phyloP scores from a whole-genome alignment of 441 rosid genomes.

The Manihot esculenta region DNA sequence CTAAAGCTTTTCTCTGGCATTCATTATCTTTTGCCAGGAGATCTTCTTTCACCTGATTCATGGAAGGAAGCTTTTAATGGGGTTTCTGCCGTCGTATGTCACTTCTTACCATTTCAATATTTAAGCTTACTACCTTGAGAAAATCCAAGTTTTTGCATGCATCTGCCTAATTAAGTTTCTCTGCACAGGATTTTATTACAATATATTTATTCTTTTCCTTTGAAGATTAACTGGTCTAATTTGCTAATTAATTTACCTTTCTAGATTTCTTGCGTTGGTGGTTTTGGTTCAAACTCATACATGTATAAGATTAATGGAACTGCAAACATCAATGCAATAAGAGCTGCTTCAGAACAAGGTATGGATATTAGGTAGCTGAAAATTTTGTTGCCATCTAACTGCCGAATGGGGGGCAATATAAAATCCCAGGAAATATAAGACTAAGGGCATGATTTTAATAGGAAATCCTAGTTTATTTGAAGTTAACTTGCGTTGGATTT shows the following conservation, averaged over 20 bases:
- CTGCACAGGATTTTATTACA: not conserved
- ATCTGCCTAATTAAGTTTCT: not conserved
- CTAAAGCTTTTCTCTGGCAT: not conserved
- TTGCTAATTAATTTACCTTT: slow-evolving; percentile 27
- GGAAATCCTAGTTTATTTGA: not conserved
- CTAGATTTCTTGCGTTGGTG: slow-evolving; percentile 94
- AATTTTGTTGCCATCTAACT: not conserved
- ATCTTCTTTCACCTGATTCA: slow-evolving; percentile 79
- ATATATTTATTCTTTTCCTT: not conserved
- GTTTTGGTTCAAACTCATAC: slow-evolving; percentile 88
- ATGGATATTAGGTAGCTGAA: not conserved
- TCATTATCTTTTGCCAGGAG: slow-evolving; percentile 45
- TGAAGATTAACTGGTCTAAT: slow-evolving; percentile 11
- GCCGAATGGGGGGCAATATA: not conserved
- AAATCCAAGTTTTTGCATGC: not conserved
- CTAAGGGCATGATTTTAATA: not conserved
- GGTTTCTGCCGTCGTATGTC: slow-evolving; percentile 82
- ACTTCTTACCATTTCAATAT: slow-evolving; percentile 10
- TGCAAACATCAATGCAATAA: slow-evolving; percentile 89
- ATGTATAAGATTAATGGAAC: slow-evolving; percentile 98
- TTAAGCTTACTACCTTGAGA: not conserved
- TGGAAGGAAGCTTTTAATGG: slow-evolving; percentile 84
- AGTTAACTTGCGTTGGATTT: not conserved
- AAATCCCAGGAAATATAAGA: not conserved
- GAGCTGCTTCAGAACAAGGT: slow-evolving; percentile 94